A percentile compares a stretch with the other conserved stretches of the same genome.
phyloP scores from a whole-genome alignment of 23 red algal genomes.

The Chondrus crispus region DNA sequence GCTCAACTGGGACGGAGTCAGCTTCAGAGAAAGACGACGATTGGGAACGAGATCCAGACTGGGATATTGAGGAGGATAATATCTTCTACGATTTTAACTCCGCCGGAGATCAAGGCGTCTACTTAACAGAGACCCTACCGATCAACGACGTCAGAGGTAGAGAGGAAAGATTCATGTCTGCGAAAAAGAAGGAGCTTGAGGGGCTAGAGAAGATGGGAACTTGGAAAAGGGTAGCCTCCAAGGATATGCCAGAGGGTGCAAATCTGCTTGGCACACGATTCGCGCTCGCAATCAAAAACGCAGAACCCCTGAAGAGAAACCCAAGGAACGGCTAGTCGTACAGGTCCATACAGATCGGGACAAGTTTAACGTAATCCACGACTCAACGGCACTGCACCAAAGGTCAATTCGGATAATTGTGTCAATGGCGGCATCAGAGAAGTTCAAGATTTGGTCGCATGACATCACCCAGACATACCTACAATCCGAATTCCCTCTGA shows the following conservation, averaged over 20 bases:
- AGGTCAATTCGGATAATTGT: not conserved
- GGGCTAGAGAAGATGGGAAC: not conserved
- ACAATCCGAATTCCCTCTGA: not conserved
- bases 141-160: too few relatives aligned
- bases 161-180: too few relatives aligned
- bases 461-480: constrained; percentile 21
- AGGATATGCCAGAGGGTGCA: not conserved
- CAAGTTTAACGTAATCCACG: not conserved
- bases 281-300: not conserved
- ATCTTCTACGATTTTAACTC: too few relatives aligned
- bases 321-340: not conserved
- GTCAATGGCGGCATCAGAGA: not conserved
- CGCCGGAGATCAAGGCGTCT: too few relatives aligned
- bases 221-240: not conserved
- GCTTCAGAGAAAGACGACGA: too few relatives aligned
- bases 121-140: too few relatives aligned
- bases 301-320: too few relatives aligned
- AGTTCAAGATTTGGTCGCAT: constrained; percentile 5
- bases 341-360: not conserved
- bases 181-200: not conserved
- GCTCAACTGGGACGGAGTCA: too few relatives aligned
- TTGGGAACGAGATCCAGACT: too few relatives aligned
- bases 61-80: too few relatives aligned
- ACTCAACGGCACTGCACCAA: not conserved
- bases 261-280: not conserved